Evolutionary conservation across 768 basidiomycete genomes (phyloP), one percentile per base, ranked within the genome.

Genomic region (Xerocomus brunneocitrinus): DNA sequence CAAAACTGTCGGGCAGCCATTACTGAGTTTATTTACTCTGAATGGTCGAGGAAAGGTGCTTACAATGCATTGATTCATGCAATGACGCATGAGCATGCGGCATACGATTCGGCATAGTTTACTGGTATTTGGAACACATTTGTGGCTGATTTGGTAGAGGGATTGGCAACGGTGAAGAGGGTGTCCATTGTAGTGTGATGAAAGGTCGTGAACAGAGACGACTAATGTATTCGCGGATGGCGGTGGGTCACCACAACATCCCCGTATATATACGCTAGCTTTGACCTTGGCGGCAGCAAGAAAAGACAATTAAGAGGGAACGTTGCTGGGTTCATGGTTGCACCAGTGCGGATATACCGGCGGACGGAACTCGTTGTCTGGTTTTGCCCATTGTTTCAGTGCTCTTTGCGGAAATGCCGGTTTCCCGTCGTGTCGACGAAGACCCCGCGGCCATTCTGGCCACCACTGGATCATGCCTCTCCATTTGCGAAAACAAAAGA

Each of bases 401-500:
- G 3, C 25, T 5, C 31, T 0, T n/a, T 42, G 27, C 30, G 41
- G 35, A 5, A 27, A 45, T 10, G 3, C 22, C 19, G 49, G 32
- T 44, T 27, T 35, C 38, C 31, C 28, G 16, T 45, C 47, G 22
- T 51, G 27, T 16, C 44, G 28, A 48, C 50, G 24, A 42, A 39
- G 35, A 16, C 4, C 8, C 19, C 6, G 10, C 31, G 28, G 24
- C 36, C 6, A 40, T 60, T 25, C 45, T 31, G 51, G 56, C 57
- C 13, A 54, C 34, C 49, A 49, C 42, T 38, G 25, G 35, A 34
- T 4, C 40, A 39, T 19, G 49, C 34, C 36, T 43, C 39, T 47
- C 57, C 51, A 61, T 60, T 49, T 47, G 40, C 47, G 41, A 57
- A 41, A 55, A 64, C 62, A 66, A 67, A 66, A 52, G 58, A 54